phyloP scores from a whole-genome alignment of 2,329 filamentous ascomycete species.

The Cordyceps cateniannulata region DNA sequence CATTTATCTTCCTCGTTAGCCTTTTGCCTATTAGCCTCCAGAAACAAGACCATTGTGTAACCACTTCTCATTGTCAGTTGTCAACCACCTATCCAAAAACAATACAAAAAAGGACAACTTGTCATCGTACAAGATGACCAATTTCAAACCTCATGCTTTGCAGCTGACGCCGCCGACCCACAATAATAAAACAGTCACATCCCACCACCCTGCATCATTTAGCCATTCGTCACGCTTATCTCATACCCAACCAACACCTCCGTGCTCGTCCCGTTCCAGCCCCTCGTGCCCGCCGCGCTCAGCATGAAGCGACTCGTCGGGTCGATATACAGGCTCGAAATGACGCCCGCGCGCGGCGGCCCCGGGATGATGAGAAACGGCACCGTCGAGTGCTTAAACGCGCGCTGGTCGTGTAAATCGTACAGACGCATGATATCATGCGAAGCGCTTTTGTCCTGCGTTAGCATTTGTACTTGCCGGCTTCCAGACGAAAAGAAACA shows the following conservation, averaged over 20 bases:
- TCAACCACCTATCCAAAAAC: too few species aligned
- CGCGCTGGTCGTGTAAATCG: conserved; percentile 64
- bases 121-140: too few species aligned
- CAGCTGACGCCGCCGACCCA: too few species aligned
- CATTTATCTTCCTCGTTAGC: too few species aligned
- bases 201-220: too few species aligned
- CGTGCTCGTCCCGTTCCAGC: conserved; percentile 87
- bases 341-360: conserved; percentile 74
- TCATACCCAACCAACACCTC: conserved; percentile 94
- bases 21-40: too few species aligned
- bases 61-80: too few species aligned
- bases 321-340: conserved; percentile 80
- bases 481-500: not conserved
- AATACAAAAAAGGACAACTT: too few species aligned
- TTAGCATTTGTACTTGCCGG: not conserved
- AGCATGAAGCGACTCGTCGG: conserved; percentile 87
- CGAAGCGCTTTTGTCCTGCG: conserved; percentile 56
- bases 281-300: conserved; percentile 82
- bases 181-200: too few species aligned
- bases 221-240: conserved; percentile 43
- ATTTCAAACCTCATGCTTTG: too few species aligned
- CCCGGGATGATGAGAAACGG: conserved; percentile 97
- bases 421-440: conserved; percentile 92
- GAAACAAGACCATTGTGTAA: too few species aligned
- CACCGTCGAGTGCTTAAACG: conserved; percentile 68